Evolutionary conservation across 345 rosid species (phyloP).

Genomic region (Salix viminalis): DNA sequence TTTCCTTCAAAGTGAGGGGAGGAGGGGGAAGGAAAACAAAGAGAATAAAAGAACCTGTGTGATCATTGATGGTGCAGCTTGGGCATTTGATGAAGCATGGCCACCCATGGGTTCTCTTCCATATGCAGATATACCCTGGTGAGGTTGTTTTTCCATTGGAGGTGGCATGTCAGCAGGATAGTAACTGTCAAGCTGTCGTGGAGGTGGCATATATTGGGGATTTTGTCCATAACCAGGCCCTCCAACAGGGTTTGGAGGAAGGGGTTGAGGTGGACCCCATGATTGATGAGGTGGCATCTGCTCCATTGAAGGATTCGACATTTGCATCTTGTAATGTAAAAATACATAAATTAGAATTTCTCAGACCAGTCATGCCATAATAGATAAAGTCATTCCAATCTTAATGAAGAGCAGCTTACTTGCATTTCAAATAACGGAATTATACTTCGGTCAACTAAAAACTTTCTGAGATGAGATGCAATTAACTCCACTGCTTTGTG

Average conservation of each 20-base stretch:
- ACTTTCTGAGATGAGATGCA: constrained; percentile 93
- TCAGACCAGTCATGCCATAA: background rate
- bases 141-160: constrained; percentile 88
- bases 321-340: constrained; percentile 84
- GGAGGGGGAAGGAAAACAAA: background rate
- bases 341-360: constrained; percentile 3
- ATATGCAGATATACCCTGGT: constrained; percentile 92
- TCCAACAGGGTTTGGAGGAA: constrained; percentile 58
- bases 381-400: background rate
- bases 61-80: constrained; percentile 79
- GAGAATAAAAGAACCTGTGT: constrained; percentile 57
- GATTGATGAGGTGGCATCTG: constrained; percentile 86
- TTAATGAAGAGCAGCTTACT: constrained; percentile 37
- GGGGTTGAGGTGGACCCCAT: constrained; percentile 94
- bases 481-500: constrained; percentile 90
- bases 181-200: constrained; percentile 72
- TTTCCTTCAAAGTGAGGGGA: background rate
- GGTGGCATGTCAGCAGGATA: constrained; percentile 81
- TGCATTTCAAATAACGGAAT: constrained; percentile 85
- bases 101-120: constrained; percentile 84
- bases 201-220: constrained; percentile 81
- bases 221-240: constrained; percentile 70
- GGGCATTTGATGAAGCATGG: constrained; percentile 59
- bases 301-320: constrained; percentile 69
- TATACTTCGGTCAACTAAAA: constrained; percentile 92